A percentile compares a stretch with the other conserved stretches of the same genome.
Evolutionary conservation across 1,284 basidiomycete genomes (phyloP).

Genomic region (Porodaedalea pini): DNA sequence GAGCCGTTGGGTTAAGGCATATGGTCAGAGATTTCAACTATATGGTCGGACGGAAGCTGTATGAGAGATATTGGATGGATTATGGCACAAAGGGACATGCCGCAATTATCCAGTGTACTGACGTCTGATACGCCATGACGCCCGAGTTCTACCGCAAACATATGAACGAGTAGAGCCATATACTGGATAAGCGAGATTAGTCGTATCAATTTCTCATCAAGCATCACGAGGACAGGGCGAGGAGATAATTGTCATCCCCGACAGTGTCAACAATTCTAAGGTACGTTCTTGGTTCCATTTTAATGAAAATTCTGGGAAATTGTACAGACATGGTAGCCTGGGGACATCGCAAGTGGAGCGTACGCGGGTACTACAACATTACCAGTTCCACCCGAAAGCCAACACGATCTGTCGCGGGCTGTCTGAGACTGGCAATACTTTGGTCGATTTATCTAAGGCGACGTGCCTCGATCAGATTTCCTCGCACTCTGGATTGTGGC

Average conservation of each 20-base stretch:
- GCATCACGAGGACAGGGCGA: constrained; percentile 98
- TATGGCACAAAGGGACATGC: constrained; percentile 98
- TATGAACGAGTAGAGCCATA: constrained; percentile 83
- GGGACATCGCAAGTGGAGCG: too few species aligned
- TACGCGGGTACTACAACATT: constrained; percentile 91
- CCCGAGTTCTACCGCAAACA: too few species aligned
- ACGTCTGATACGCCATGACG: constrained; percentile 99
- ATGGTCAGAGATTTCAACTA: constrained; percentile 98
- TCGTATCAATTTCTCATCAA: constrained; percentile 98
- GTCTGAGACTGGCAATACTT: constrained; percentile 99
- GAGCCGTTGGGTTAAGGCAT: too few species aligned
- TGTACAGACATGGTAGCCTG: constrained; percentile 96
- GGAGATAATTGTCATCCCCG: constrained; percentile 99
- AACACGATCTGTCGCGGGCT: constrained; percentile 99
- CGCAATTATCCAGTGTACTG: constrained; percentile 98
- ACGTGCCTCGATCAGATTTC: constrained; percentile 99
- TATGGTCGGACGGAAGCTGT: constrained; percentile 98
- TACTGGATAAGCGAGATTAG: constrained; percentile 99
- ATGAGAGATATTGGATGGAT: constrained; percentile 99
- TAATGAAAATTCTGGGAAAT: too few species aligned
- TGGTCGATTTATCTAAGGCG: constrained; percentile 97
- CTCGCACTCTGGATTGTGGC: constrained; percentile 96
- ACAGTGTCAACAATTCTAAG: constrained; percentile 96
- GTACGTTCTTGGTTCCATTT: too few species aligned
- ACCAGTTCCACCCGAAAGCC: constrained; percentile 93